phyloP scores from a whole-genome alignment of 106 monocot genomes.

The Hemerocallis citrina region DNA sequence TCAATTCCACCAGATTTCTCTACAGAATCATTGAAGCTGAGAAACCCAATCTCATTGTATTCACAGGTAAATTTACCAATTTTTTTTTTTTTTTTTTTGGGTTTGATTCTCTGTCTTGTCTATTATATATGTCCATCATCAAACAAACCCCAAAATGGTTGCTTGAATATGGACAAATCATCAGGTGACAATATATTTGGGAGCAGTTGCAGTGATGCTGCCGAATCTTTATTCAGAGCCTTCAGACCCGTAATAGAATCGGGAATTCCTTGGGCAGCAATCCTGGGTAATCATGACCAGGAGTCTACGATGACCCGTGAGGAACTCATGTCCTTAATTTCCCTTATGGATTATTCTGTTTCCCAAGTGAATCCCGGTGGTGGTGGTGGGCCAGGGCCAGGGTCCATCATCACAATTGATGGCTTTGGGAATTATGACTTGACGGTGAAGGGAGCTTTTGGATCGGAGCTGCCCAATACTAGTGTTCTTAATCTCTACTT shows the following conservation, averaged over 20 bases:
- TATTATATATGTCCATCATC: background rate
- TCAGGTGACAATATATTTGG: constrained; percentile 95
- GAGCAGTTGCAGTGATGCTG: constrained; percentile 59
- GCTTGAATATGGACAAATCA: background rate
- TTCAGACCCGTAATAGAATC: constrained; percentile 52
- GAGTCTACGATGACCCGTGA: constrained; percentile 81
- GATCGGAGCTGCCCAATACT: constrained; percentile 50
- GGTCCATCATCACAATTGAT: constrained; percentile 18
- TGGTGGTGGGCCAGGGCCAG: background rate
- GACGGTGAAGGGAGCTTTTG: constrained; percentile 50
- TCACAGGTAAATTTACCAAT: constrained; percentile 40
- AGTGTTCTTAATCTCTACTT: constrained; percentile 80
- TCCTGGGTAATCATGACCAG: constrained; percentile 91
- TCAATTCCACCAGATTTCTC: constrained; percentile 73
- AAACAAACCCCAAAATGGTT: background rate
- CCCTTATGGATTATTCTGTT: constrained; percentile 86
- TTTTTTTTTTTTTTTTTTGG: background rate
- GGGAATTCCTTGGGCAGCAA: constrained; percentile 65
- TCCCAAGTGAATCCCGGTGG: constrained; percentile 53
- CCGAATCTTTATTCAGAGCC: constrained; percentile 72
- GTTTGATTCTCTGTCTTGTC: background rate
- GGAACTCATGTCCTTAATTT: constrained; percentile 78
- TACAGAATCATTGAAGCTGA: constrained; percentile 50
- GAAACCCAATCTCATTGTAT: constrained; percentile 76
- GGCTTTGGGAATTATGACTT: constrained; percentile 88